Percentiles rank a stretch among this genome's conserved stretches.
Conservation (phyloP, 1,284 basidiomycete genomes). For the Ustilago hordei region DNA sequence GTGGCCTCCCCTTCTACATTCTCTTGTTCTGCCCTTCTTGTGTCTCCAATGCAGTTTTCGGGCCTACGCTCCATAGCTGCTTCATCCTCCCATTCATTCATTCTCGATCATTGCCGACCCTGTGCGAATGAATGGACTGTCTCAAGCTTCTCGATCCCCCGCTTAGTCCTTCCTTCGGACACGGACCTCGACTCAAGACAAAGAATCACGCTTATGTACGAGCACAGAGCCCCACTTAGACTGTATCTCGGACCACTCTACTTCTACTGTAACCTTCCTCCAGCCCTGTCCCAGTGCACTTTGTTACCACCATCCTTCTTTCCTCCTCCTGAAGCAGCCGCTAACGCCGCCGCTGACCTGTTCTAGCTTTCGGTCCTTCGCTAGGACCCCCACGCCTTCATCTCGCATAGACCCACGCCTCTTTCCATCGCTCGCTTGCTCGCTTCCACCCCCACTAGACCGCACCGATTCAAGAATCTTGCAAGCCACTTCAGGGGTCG, state of each 20-base stretch:
- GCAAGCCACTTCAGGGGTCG: not conserved
- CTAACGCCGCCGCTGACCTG: not conserved
- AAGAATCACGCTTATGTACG: conserved; percentile 18
- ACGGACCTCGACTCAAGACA: conserved; percentile 3
- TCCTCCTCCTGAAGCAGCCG: not conserved
- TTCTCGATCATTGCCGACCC: not conserved
- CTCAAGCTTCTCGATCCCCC: not conserved
- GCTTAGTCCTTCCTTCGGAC: not conserved
- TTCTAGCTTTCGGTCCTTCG: conserved; percentile 6
- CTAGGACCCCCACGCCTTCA: conserved; percentile 17
- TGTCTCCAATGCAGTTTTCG: not conserved
- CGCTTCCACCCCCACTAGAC: not conserved
- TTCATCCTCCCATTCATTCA: not conserved
- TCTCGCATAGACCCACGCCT: conserved; percentile 16
- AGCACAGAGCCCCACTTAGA: conserved; percentile 26
- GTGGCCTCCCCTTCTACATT: not conserved
- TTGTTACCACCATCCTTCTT: not conserved
- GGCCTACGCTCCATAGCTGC: not conserved
- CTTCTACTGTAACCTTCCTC: not conserved
- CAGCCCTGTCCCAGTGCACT: not conserved
- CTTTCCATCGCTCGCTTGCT: not conserved
- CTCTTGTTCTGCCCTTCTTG: not conserved
- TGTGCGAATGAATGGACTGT: not conserved
- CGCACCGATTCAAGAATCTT: not conserved
- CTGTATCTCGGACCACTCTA: not conserved